Evolutionary conservation across 371 early-diverging fungal genomes (phyloP), one percentile per base, ranked within the genome.

Genomic region (Circinella minor): DNA sequence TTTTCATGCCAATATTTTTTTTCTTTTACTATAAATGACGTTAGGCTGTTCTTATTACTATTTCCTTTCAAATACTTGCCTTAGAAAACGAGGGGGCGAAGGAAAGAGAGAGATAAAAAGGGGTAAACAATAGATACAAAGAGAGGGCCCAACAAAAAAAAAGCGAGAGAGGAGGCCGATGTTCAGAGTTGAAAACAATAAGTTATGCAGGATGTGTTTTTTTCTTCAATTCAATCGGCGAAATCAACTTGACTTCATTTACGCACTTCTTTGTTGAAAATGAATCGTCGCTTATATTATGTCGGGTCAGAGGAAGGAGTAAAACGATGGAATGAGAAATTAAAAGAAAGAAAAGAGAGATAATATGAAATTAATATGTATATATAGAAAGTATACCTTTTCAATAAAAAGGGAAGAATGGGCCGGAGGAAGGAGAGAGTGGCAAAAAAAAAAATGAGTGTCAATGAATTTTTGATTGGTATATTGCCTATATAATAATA

Each of bases 151-250:
- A 43, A 43, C 43, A 6, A 43, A 43, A 6, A 43, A n/a, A 51
- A 51, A 51, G 51, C 4, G 15, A 5, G 51, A 51, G 15, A n/a
- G 51, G 51, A n/a, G 14, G 51, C 6, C 17, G 17, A n/a, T 51
- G 51, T 15, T 8, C 8, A 15, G 14, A 15, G 8, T 51, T n/a
- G 38, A 46, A 46, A 61, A 61, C 46, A 61, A 61, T 46, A 61
- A 61, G 65, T 65, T 65, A 65, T 65, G 65, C 65, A 65, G 65
- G 54, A 54, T 65, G 65, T 43, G 27, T 27, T 27, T 27, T 27
- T 27, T 27, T 27, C 27, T 43, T 46, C 8, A 54, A 63, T 65
- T 65, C 65, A 65, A 65, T 65, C 65, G 65, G 65, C 65, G 65
- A 65, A 65, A 49, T 65, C 51, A 48, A 37, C 48, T 36, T 46